A percentile compares a stretch with the other conserved stretches of the same genome.
These are phyloP conservation scores for Caloboletus firmus DNA, from an alignment of 1,284 basidiomycete species.

Conservation along the genomic window DNA sequence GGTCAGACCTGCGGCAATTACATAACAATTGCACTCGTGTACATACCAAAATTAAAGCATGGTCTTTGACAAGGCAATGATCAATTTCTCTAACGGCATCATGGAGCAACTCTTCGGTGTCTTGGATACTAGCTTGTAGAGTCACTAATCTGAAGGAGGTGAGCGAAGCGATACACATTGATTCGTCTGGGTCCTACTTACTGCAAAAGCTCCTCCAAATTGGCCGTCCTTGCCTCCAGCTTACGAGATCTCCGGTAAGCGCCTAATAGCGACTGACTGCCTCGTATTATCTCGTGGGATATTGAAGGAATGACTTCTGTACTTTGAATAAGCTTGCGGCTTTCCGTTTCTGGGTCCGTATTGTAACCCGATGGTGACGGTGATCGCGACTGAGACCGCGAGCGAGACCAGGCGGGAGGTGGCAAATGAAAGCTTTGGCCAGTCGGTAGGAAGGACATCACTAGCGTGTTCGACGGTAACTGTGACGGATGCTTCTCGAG, in stretches of 20 bases:
- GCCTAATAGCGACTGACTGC: conserved; percentile 13
- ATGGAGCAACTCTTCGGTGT: conserved; percentile 61
- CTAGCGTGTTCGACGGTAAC: conserved; percentile 71
- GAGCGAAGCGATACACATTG: conserved; percentile 1
- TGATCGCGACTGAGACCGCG: conserved; percentile 45
- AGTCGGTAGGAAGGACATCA: conserved; percentile 62
- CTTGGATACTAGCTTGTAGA: conserved; percentile 65
- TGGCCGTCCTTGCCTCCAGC: conserved; percentile 44
- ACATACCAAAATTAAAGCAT: conserved; percentile 45
- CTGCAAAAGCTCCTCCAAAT: conserved; percentile 72
- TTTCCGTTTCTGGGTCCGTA: conserved; percentile 65
- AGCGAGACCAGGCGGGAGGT: conserved; percentile 27
- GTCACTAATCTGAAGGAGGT: conserved; percentile 56
- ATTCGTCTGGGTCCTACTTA: conserved; percentile 37
- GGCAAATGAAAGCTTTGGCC: conserved; percentile 61
- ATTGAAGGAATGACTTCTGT: conserved; percentile 11
- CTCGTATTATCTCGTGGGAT: conserved; percentile 24
- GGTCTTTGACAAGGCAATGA: conserved; percentile 46
- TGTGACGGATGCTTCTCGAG: conserved; percentile 46
- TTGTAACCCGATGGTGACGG: conserved; percentile 59
- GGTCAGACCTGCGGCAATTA: conserved; percentile 27
- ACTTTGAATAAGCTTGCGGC: conserved; percentile 39
- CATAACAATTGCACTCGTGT: conserved; percentile 18
- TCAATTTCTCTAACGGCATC: conserved; percentile 59
- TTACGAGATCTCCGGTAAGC: conserved; percentile 29